Percentiles rank a stretch among this genome's conserved stretches.
Conservation (phyloP, 345 rosid species). For the Sisymbrium irio region DNA sequence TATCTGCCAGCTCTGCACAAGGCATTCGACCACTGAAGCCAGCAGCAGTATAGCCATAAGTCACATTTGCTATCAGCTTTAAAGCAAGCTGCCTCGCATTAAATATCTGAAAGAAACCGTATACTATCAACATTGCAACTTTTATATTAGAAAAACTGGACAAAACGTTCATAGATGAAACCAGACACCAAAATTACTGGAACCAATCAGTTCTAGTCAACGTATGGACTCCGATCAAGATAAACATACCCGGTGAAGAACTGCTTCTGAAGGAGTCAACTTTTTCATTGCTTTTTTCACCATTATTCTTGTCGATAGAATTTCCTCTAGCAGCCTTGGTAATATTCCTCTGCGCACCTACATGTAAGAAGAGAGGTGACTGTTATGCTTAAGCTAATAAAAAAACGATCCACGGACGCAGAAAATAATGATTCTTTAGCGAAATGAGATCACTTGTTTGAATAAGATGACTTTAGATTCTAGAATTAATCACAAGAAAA, state of each 20-base stretch:
- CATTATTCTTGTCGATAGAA: constrained; percentile 92
- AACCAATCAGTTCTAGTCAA: constrained; percentile 2
- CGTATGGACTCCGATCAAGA: constrained; percentile 14
- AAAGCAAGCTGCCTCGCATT: constrained; percentile 98
- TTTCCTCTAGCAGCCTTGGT: constrained; percentile 90
- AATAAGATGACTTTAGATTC: not conserved
- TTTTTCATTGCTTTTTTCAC: constrained; percentile 89
- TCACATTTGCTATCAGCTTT: constrained; percentile 96
- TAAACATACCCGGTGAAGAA: constrained; percentile 76
- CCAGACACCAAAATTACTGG: not conserved
- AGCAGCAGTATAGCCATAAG: constrained; percentile 98
- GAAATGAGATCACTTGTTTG: constrained; percentile 10
- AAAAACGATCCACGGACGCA: not conserved
- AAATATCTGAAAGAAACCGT: constrained; percentile 65
- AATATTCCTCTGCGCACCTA: constrained; percentile 80
- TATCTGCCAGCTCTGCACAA: constrained; percentile 99
- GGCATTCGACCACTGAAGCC: constrained; percentile 99
- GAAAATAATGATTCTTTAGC: constrained; percentile 2
- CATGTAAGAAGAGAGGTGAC: not conserved
- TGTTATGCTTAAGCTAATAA: constrained; percentile 10
- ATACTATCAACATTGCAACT: constrained; percentile 4
- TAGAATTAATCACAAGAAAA: constrained; percentile 6
- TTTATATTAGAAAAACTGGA: not conserved
- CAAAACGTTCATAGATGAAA: constrained; percentile 10
- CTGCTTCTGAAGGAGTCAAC: constrained; percentile 68